Evolutionary conservation across 2,329 filamentous ascomycete genomes (phyloP).

Genomic region (Colletotrichum siamense): DNA sequence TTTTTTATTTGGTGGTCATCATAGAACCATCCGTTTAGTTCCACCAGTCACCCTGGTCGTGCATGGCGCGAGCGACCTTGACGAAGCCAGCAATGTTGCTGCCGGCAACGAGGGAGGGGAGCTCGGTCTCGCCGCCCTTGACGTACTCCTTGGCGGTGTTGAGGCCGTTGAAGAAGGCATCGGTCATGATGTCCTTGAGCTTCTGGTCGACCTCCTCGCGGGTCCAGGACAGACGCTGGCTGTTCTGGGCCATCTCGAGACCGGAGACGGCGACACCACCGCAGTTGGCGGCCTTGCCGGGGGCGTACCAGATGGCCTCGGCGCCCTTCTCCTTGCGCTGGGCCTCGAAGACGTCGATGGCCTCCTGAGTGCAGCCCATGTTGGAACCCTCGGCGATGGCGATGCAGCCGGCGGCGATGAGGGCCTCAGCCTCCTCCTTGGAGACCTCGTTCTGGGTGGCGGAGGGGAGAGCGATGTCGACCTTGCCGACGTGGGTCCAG

Average conservation of each 20-base stretch:
- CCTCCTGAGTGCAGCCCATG: constrained; percentile 98
- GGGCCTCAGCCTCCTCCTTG: constrained; percentile 84
- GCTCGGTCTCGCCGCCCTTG: constrained; percentile 76
- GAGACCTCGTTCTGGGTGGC: constrained; percentile 98
- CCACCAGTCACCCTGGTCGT: constrained; percentile 97
- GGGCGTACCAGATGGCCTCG: constrained; percentile 89
- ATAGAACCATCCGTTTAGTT: constrained; percentile 15
- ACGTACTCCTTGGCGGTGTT: constrained; percentile 91
- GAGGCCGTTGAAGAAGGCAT: constrained; percentile 88
- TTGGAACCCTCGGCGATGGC: constrained; percentile 97
- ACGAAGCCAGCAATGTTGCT: constrained; percentile 98
- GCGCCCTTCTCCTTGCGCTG: constrained; percentile 73
- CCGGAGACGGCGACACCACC: constrained; percentile 97
- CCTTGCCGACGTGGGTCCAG: constrained; percentile 87
- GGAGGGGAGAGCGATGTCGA: constrained; percentile 90
- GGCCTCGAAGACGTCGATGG: constrained; percentile 91
- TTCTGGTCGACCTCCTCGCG: constrained; percentile 88
- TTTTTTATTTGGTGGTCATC: background rate
- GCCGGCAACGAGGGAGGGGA: constrained; percentile 89
- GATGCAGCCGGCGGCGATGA: constrained; percentile 77
- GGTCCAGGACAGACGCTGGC: constrained; percentile 83
- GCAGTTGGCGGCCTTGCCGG: constrained; percentile 96
- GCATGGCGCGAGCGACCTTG: constrained; percentile 95
- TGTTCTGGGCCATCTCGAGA: constrained; percentile 99
- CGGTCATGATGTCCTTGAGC: constrained; percentile 94